Base-by-base conservation (phyloP, 305 asterid species). In the Fraxinus xanthoxyloides region DNA sequence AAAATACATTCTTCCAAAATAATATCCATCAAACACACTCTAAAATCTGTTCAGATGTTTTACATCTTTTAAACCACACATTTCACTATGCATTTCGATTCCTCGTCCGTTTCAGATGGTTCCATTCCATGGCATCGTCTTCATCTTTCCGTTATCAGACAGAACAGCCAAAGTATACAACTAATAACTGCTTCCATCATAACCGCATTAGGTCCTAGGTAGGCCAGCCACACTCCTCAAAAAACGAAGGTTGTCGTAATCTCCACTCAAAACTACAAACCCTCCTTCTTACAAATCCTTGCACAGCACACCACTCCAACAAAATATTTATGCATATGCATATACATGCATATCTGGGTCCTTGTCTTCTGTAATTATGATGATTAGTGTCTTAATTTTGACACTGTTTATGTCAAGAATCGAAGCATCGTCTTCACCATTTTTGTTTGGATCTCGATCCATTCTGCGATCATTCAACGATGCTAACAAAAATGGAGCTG, bases 401-500 rank as follows among this genome's bases (percentile, higher is more conserved):
- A 12, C 51, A 17, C 48, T 72, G 61, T 77, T 15, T 51, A 9
- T 78, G 26, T 61, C 73, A 23, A 40, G 10, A 12, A 61, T 61
- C 72, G 65, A 65, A 48, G 81, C 81, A 43, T 83, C 86, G 35
- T 75, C 85, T 36, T 46, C 82, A 65, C 76, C 86, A 34, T 63
- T 80, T 82, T 84, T 56, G n/a, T 51, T 63, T 79, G 89, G 93
- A 88, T 92, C 94, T 80, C 94, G 97, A 65, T 85, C 80, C 21
- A 82, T 92, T 81, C 86, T 90, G 48, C 89, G 97, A 85, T 86
- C 86, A 72, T 84, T 92, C 80, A 89, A 84, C 72, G 83, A 81
- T 19, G 83, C 40, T 69, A 30, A 69, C 23, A 69, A 30, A 30
- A 69, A 76, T 51, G 54, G 76, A 79, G 70, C 78, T 1, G 89